Conservation (phyloP, 495 filamentous ascomycete species). For the Hyaloscypha variabilis region DNA sequence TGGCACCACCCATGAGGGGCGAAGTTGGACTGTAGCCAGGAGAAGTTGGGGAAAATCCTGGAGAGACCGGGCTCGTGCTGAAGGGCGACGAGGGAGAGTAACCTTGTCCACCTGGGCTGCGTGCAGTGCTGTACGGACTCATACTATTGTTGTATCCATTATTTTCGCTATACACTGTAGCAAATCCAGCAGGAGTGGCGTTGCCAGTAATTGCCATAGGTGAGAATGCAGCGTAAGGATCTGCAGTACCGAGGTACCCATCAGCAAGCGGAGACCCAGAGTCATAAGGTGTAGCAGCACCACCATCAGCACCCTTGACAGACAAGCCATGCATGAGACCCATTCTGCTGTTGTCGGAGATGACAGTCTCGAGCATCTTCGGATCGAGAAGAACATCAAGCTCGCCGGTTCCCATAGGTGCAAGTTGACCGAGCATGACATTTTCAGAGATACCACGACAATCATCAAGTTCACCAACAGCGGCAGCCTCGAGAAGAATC, state of each 20-base stretch:
- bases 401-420: constrained; percentile 94
- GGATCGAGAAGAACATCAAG: constrained; percentile 92
- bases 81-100: constrained; percentile 74
- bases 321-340: constrained; percentile 76
- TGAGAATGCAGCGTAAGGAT: constrained; percentile 83
- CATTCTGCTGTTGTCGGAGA: constrained; percentile 84
- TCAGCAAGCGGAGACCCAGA: constrained; percentile 86
- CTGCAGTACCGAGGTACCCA: constrained; percentile 73
- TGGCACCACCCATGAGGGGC: constrained; percentile 61
- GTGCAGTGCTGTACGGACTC: constrained; percentile 64
- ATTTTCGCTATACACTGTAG: constrained; percentile 50
- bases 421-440: constrained; percentile 96
- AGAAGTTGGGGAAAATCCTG: constrained; percentile 75
- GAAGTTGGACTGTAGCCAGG: constrained; percentile 67
- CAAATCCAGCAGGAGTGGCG: constrained; percentile 76
- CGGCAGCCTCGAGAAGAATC: constrained; percentile 93
- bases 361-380: constrained; percentile 91
- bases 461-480: constrained; percentile 92
- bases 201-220: constrained; percentile 79
- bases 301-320: constrained; percentile 73
- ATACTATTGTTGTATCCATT: constrained; percentile 53
- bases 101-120: constrained; percentile 65
- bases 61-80: constrained; percentile 53
- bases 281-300: constrained; percentile 94
- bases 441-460: constrained; percentile 98